Evolutionary conservation across 805 yeast species (phyloP).

Genomic region (Candida hungchunana): DNA sequence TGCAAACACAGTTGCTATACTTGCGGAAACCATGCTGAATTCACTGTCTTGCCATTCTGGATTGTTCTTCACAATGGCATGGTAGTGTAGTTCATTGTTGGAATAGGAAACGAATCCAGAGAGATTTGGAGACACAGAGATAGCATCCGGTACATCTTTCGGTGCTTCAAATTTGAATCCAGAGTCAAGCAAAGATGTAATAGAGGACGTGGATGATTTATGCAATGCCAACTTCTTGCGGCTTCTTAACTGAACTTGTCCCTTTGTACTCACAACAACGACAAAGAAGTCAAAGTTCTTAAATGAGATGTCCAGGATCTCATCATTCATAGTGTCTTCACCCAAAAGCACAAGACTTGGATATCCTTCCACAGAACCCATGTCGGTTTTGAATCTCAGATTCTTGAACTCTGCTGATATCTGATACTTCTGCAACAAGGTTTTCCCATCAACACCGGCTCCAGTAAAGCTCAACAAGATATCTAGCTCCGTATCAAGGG

Average conservation of each 20-base stretch:
- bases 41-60: slow-evolving; percentile 13
- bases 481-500: slow-evolving; percentile 40
- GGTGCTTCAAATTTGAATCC: slow-evolving; percentile 48
- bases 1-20: slow-evolving; percentile 63
- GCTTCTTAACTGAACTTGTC: slow-evolving; percentile 42
- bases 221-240: slow-evolving; percentile 30
- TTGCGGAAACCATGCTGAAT: slow-evolving; percentile 41
- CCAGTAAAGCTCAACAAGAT: slow-evolving; percentile 39
- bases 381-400: slow-evolving; percentile 18
- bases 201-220: slow-evolving; percentile 28
- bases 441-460: slow-evolving; percentile 18
- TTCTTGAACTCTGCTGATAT: slow-evolving; percentile 22
- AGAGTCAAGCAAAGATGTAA: slow-evolving; percentile 45
- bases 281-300: slow-evolving; percentile 38
- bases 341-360: slow-evolving; percentile 20
- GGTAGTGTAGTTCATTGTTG: slow-evolving; percentile 14
- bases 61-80: slow-evolving; percentile 4
- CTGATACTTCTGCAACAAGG: slow-evolving; percentile 23
- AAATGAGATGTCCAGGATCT: slow-evolving; percentile 30
- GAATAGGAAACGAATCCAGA: slow-evolving; percentile 37
- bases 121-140: slow-evolving; percentile 48
- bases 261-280: slow-evolving; percentile 38
- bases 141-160: slow-evolving; percentile 29
- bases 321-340: slow-evolving; percentile 22
- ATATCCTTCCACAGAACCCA: slow-evolving; percentile 18